phyloP scores from a whole-genome alignment of 495 filamentous ascomycete species.

The Xylaria acuta region DNA sequence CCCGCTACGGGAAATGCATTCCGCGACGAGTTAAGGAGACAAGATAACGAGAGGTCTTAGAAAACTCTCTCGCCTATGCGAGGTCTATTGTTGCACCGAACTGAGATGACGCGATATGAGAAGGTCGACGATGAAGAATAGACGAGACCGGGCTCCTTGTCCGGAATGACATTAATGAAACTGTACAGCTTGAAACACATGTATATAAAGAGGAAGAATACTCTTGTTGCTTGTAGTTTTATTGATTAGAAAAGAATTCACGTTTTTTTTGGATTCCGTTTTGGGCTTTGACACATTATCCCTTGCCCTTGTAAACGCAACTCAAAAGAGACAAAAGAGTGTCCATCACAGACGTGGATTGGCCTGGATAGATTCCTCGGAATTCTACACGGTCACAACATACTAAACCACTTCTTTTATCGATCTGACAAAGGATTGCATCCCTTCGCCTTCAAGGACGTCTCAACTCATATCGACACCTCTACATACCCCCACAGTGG shows the following conservation, averaged over 20 bases:
- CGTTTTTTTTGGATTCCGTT: background rate
- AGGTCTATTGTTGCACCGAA: background rate
- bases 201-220: slow-evolving; percentile 4
- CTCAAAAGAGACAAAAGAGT: background rate
- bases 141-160: background rate
- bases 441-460: background rate
- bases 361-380: background rate
- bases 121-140: background rate
- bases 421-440: background rate
- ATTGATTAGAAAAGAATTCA: background rate
- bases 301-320: background rate
- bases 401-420: background rate
- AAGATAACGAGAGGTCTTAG: slow-evolving; percentile 37
- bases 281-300: background rate
- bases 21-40: slow-evolving; percentile 45
- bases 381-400: background rate
- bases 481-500: background rate
- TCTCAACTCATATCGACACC: background rate
- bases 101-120: background rate
- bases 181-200: background rate
- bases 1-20: slow-evolving; percentile 39
- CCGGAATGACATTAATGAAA: slow-evolving; percentile 6
- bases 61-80: background rate
- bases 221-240: slow-evolving; percentile 8
- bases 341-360: background rate